phyloP scores from a whole-genome alignment of 768 basidiomycete genomes.

The Auriscalpium microsporum region DNA sequence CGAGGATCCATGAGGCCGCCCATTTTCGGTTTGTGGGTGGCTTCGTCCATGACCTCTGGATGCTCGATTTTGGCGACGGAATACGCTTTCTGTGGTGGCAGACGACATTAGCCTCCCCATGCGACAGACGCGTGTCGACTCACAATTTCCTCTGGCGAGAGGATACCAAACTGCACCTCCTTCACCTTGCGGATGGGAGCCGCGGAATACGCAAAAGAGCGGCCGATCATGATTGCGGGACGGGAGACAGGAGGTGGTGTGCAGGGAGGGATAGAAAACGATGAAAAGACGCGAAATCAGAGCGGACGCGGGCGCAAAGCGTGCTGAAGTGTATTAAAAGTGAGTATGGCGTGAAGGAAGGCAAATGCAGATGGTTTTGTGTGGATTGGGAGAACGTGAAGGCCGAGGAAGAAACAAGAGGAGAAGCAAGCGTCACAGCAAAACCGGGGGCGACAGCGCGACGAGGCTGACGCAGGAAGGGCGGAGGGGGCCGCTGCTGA shows the following conservation, averaged over 20 bases:
- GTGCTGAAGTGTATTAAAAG: neutral
- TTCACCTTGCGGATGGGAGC: conserved; percentile 93
- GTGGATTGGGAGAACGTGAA: neutral
- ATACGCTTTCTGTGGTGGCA: conserved; percentile 77
- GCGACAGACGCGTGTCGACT: conserved; percentile 24
- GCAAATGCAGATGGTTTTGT: neutral
- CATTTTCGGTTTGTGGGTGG: conserved; percentile 79
- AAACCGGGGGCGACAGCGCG: neutral
- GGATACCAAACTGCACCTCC: conserved; percentile 98
- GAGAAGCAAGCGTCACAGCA: neutral
- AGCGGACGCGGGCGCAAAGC: neutral
- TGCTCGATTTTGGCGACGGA: conserved; percentile 98
- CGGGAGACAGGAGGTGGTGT: conserved; percentile 1
- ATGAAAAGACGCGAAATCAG: too few species aligned
- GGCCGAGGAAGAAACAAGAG: neutral
- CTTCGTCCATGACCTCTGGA: conserved; percentile 97
- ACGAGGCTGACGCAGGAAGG: neutral
- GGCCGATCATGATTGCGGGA: conserved; percentile 57
- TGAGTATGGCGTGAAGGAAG: neutral
- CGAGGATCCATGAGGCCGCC: conserved; percentile 97
- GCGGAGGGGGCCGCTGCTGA: neutral
- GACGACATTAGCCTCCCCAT: neutral
- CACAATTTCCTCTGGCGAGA: conserved; percentile 98
- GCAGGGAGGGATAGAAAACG: neutral
- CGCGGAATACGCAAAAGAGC: conserved; percentile 87